These are phyloP conservation scores for Colletotrichum filicis DNA, from an alignment of 2,329 filamentous ascomycete genomes.

Conservation along the genomic window DNA sequence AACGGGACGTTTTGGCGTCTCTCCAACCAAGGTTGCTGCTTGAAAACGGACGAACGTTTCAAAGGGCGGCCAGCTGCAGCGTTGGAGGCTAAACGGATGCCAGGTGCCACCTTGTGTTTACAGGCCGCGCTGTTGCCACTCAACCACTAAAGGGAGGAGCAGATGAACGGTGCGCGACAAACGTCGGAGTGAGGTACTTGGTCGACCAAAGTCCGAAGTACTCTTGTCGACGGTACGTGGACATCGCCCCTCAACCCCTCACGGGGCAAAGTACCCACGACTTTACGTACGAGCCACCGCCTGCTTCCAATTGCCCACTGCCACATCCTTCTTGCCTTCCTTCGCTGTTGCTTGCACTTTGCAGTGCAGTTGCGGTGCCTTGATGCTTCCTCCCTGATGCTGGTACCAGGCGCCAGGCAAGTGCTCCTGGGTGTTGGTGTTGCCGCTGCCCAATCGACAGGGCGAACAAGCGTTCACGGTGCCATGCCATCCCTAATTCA, in stretches of 20 bases:
- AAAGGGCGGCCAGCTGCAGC: background rate
- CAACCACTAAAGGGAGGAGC: constrained; percentile 18
- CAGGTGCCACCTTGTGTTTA: background rate
- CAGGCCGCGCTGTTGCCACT: constrained; percentile 22
- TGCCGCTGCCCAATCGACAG: constrained; percentile 4
- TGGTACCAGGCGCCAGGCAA: background rate
- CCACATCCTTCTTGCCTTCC: constrained; percentile 13
- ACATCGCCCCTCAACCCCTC: background rate
- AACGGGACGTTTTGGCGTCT: background rate
- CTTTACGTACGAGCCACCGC: constrained; percentile 16
- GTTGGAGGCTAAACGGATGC: background rate
- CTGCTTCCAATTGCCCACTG: constrained; percentile 27
- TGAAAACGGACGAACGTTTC: constrained; percentile 9
- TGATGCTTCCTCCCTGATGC: background rate
- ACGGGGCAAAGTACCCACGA: constrained; percentile 17
- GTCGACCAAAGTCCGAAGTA: background rate
- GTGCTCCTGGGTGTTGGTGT: constrained; percentile 10
- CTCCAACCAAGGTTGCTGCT: background rate
- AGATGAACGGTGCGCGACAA: background rate
- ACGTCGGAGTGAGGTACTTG: background rate
- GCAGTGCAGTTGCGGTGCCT: background rate
- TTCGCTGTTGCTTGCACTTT: background rate
- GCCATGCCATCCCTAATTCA: background rate
- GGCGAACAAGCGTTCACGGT: background rate
- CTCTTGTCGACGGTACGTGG: constrained; percentile 14